Base-by-base conservation (phyloP, 2,329 filamentous ascomycete species). In the Aspergillus fischeri region DNA sequence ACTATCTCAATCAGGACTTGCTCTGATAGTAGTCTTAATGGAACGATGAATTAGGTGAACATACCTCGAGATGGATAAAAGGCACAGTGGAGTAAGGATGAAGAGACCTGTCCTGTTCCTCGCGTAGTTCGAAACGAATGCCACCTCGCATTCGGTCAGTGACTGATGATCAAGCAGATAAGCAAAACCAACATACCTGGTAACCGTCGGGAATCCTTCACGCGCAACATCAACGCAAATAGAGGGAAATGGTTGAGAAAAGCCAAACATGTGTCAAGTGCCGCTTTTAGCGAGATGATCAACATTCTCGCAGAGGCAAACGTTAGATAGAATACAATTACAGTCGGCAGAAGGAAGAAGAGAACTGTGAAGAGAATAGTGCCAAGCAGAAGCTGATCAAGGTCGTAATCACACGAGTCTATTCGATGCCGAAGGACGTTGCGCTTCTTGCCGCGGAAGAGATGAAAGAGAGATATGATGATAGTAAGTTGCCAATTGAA, bases 401-500 rank as follows among this genome's bases (percentile, higher is more conserved):
- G 84, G 71, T 97, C 94, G 76, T 99, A 99, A 77, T 97, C 94
- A 80, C 94, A 99, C 49, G 92, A 96, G 73, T 99, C 94, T 68
- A 99, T 97, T 76, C 94, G 92, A 70, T 97, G 96, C 60, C 95
- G 89, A 24, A 99, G 84, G 17, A 99, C 89, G 65, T 99, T 99
- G 71, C 96, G 89, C 75, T 99, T 99, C 79, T 97, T 97, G 57
- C 94, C 95, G 32, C 93, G 90, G 72, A 99, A 99, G 9, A 99
- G 86, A 72, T 99, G 95, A 75, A 99, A 99, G n/a, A 99, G 86
- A 10, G 93, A 97, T 63, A 93, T 88, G 63, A 99, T 88, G 61
- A 99, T 97, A 3, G 90, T 96, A 60, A 99, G 86, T 75, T 99
- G 94, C 94, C 94, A 99, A 76, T 97, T 92, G 75, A 93, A 99